Base-by-base conservation (phyloP, 2,329 filamentous ascomycete genomes). In the Pyricularia pennisetigena region DNA sequence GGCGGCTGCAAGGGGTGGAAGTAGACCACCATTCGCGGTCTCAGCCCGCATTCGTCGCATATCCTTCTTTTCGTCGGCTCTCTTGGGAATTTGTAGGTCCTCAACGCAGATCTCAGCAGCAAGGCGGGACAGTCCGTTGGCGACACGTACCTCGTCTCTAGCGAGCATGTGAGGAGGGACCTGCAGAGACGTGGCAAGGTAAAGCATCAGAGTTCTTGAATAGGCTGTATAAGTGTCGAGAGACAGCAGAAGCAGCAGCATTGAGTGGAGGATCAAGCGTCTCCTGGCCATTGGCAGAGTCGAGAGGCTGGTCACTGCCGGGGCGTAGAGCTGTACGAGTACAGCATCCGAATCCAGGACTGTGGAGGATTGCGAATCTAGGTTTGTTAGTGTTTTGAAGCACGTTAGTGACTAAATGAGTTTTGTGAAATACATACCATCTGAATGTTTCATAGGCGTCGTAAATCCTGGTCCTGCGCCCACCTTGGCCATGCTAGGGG, bases 151-250 rank as follows among this genome's bases (percentile, higher is more conserved):
- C 76, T 98, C 93, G 68, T 94, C 88, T 63, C 88, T 83, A 49
- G 88, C 85, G 12, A 95, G 82, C 3, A 88, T 78, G 41, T 83
- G 83, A 28, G 89, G 78, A 0, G 89, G 84, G 29, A 97, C 79
- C n/a, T 87, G 83, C 10, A 97, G 80, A 7, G 90, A 92, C 1
- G 88, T 90, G 1, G 90, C 83, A 59, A 94, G 76, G 71, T 90
- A 83, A 20, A 93, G 79, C 67, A 97, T 82, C 24, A 95, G 80
- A 2, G 91, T 82, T 14, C 92, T 86, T 3, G 91, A 91, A 73
- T 92, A 88, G 4, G 90, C 86, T 61, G 84, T 86, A 77, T 95
- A 97, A 71, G 91, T 87, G 74, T 95, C 89, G 16, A 96, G 79
- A 2, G 91, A 93, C 2, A 97, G 79, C 6, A 94, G 74, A 29